Conservation (phyloP, 164 flowering plant species). For the Berberis vulgaris region DNA sequence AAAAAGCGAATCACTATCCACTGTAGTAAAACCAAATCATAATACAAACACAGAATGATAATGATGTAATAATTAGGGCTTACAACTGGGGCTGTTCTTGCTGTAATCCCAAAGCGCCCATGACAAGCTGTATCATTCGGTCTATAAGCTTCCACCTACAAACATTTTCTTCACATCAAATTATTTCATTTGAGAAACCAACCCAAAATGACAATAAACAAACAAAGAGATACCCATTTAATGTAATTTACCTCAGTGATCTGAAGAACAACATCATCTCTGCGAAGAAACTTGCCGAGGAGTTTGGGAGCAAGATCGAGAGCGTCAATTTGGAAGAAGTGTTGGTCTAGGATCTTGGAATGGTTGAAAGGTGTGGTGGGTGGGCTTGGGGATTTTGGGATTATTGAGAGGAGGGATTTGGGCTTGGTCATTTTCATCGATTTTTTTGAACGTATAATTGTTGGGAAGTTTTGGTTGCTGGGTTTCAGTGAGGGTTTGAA, state of each 20-base stretch:
- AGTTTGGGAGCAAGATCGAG: conserved; percentile 91
- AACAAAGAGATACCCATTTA: background rate
- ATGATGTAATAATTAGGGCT: conserved; percentile 16
- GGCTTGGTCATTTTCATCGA: too few species aligned
- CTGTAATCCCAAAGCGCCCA: conserved; percentile 82
- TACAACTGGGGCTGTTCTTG: conserved; percentile 94
- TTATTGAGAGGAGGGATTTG: background rate
- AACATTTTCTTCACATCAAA: background rate
- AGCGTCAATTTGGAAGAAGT: conserved; percentile 75
- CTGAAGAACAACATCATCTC: conserved; percentile 81
- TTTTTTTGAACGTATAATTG: too few species aligned
- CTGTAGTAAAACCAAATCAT: background rate
- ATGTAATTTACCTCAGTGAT: conserved; percentile 68
- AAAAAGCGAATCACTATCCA: too few species aligned
- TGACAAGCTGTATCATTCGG: conserved; percentile 94
- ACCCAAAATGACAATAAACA: background rate
- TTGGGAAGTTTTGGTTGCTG: too few species aligned
- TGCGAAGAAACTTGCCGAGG: conserved; percentile 80
- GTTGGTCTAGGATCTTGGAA: conserved; percentile 29
- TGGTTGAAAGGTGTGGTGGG: background rate
- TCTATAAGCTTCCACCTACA: conserved; percentile 91
- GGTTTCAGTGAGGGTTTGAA: too few species aligned
- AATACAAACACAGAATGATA: background rate
- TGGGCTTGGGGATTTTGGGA: conserved; percentile 4
- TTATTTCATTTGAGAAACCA: background rate